Evolutionary conservation across 345 rosid genomes (phyloP).

Genomic region (Eucalyptus globulus): DNA sequence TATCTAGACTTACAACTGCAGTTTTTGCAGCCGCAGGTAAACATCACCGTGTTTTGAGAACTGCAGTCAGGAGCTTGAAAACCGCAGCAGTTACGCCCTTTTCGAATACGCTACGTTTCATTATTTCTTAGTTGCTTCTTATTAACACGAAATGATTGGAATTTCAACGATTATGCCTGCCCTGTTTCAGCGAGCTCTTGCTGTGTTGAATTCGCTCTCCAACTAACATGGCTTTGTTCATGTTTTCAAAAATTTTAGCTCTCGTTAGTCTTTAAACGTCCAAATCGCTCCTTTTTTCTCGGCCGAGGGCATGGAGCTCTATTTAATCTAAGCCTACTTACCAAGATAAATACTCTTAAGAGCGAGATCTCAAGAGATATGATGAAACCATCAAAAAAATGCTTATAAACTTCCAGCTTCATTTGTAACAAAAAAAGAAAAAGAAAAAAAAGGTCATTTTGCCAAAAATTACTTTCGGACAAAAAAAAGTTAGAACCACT

Average conservation of each 20-base stretch:
- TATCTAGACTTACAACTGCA: background rate
- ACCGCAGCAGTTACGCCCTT: background rate
- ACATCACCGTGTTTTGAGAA: background rate
- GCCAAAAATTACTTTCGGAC: rapidly evolving
- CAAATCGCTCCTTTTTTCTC: background rate
- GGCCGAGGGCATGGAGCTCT: background rate
- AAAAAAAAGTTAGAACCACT: rapidly evolving
- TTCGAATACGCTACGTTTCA: background rate
- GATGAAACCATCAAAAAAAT: rapidly evolving
- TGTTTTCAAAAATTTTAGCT: background rate
- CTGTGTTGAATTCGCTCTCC: background rate
- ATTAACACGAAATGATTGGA: background rate
- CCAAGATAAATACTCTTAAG: background rate
- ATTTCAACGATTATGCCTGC: background rate
- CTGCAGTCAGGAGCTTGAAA: background rate
- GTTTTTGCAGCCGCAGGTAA: background rate
- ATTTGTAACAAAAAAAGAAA: rapidly evolving
- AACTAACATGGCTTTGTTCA: background rate
- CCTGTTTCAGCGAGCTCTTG: background rate
- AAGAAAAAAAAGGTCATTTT: rapidly evolving
- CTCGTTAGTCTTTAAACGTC: background rate
- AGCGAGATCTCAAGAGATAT: no score
- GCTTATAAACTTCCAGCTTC: rapidly evolving
- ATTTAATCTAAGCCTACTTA: background rate
- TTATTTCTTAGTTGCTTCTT: background rate